Evolutionary conservation across 2,329 filamentous ascomycete genomes (phyloP).

Genomic region (Daldinia sp.): DNA sequence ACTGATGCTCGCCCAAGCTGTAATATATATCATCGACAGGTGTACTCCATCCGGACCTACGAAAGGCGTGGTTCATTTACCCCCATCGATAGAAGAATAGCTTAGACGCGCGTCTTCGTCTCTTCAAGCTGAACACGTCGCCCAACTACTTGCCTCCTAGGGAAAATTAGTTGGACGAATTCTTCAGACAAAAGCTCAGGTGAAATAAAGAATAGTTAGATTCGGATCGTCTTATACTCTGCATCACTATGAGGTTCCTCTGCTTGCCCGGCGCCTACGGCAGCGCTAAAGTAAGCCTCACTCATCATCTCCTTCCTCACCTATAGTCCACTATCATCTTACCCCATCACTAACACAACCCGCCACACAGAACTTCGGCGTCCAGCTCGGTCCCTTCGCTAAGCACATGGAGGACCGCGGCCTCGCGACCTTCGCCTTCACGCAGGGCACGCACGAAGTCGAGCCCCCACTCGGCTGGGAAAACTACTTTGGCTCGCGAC

Average conservation of each 20-base stretch:
- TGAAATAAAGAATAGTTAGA: neutral
- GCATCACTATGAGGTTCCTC: slow-evolving; percentile 34
- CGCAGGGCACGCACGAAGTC: slow-evolving; percentile 30
- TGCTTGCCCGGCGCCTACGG: slow-evolving; percentile 34
- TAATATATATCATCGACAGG: slow-evolving; percentile 20
- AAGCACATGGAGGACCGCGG: slow-evolving; percentile 34
- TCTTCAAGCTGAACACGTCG: neutral
- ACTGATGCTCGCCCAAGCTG: neutral
- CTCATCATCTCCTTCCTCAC: neutral
- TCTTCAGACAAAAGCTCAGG: neutral
- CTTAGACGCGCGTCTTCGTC: neutral
- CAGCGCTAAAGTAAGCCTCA: slow-evolving; percentile 32
- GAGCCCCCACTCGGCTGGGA: slow-evolving; percentile 34
- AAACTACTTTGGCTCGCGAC: slow-evolving; percentile 36
- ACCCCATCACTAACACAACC: neutral
- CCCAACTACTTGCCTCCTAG: neutral
- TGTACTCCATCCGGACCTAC: slow-evolving; percentile 16
- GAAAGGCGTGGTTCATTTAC: neutral
- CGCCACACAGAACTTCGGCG: slow-evolving; percentile 27
- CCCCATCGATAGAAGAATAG: slow-evolving; percentile 6
- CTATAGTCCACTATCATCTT: neutral
- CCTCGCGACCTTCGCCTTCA: slow-evolving; percentile 30
- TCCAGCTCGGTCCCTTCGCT: slow-evolving; percentile 32
- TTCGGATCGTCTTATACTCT: neutral
- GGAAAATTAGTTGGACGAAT: neutral